A percentile compares a stretch with the other conserved stretches of the same genome.
Conservation (phyloP, 208 protist genomes). For the Leishmania amazonensis region DNA sequence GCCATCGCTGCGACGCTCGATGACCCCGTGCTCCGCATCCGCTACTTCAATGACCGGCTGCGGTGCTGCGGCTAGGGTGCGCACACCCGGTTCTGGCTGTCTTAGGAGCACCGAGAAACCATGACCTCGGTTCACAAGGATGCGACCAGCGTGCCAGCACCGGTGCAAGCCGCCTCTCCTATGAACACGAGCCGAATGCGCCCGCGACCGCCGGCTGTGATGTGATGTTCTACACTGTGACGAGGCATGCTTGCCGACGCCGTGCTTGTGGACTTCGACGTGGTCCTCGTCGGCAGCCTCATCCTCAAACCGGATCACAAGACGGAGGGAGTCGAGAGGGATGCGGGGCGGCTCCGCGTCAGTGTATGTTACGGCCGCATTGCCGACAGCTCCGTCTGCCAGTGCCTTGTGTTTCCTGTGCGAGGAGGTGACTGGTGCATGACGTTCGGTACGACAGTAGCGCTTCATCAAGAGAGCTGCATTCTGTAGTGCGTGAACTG, state of each 20-base stretch:
- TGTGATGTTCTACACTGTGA: not conserved
- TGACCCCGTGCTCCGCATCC: not conserved
- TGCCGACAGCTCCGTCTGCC: not conserved
- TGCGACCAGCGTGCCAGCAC: not conserved
- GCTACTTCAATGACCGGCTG: not conserved
- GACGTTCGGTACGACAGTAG: not conserved
- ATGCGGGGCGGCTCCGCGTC: not conserved
- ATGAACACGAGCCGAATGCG: not conserved
- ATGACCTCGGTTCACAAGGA: not conserved
- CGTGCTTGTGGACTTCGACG: not conserved
- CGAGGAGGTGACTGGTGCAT: not conserved
- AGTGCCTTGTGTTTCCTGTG: not conserved
- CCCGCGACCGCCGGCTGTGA: not conserved
- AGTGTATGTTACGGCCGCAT: not conserved
- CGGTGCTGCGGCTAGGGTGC: not conserved
- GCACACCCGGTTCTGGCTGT: not conserved
- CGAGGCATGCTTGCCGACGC: not conserved
- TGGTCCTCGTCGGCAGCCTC: not conserved
- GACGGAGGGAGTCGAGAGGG: constrained; percentile 14
- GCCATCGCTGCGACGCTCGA: not conserved
- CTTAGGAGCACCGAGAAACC: not conserved
- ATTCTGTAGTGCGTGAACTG: not conserved
- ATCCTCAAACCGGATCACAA: constrained; percentile 7
- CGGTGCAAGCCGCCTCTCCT: not conserved
- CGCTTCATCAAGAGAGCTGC: not conserved